Evolutionary conservation across 768 basidiomycete genomes (phyloP).

Genomic region (Trametes cingulata): DNA sequence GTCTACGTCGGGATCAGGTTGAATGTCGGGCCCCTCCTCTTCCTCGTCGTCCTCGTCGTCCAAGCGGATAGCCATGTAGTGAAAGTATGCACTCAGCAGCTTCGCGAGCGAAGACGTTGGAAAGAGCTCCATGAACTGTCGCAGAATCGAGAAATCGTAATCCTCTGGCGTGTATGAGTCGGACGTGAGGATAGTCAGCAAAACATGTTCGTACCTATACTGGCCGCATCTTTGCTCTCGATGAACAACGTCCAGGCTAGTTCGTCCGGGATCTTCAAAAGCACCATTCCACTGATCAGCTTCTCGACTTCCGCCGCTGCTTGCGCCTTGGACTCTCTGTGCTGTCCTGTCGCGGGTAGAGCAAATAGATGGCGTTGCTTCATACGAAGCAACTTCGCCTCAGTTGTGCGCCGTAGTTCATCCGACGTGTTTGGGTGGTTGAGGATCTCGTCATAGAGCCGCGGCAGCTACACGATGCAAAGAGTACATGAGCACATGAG

Average conservation of each 20-base stretch:
- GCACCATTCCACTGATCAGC: conserved; percentile 70
- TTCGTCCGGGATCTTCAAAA: conserved; percentile 77
- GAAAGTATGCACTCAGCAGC: conserved; percentile 68
- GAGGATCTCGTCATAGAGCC: conserved; percentile 75
- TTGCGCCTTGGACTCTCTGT: conserved; percentile 41
- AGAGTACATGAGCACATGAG: conserved; percentile 4
- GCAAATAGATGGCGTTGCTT: conserved; percentile 63
- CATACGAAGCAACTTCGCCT: conserved; percentile 71
- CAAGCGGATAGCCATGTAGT: conserved; percentile 52
- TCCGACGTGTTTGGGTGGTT: conserved; percentile 81
- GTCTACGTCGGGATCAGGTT: conserved; percentile 43
- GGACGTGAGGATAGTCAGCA: not conserved
- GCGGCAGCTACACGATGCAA: conserved; percentile 55
- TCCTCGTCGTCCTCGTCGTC: conserved; percentile 35
- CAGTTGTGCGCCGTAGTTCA: conserved; percentile 73
- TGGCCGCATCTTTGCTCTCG: conserved; percentile 69
- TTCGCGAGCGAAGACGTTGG: conserved; percentile 56
- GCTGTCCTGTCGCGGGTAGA: conserved; percentile 45
- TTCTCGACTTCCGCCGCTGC: conserved; percentile 67
- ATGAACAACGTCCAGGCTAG: conserved; percentile 79
- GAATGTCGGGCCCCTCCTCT: conserved; percentile 14
- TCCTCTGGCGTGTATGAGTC: conserved; percentile 43
- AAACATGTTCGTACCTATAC: conserved; percentile 52
- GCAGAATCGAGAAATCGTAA: conserved; percentile 59
- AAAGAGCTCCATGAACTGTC: conserved; percentile 65